A percentile compares a stretch with the other conserved stretches of the same genome.
Conservation (phyloP, 192 early-diverging fungal genomes). For the Rhizoclosmatium sp. region DNA sequence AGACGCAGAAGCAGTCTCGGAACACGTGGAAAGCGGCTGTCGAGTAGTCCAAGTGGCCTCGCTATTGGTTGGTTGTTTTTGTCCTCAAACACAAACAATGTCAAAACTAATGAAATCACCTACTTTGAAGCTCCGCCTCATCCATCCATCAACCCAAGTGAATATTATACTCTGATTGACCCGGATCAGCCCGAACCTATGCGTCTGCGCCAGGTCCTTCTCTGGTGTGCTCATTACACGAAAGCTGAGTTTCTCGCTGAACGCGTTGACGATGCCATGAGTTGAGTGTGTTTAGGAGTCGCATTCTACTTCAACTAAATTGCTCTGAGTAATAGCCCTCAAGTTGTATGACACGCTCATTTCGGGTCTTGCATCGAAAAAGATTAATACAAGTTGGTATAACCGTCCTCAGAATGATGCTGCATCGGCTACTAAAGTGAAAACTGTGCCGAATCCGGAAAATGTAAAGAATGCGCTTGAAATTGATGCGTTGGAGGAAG, state of each 20-base stretch:
- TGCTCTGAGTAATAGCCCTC: slow-evolving; percentile 31
- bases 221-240: slow-evolving; percentile 68
- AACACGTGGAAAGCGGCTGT: slow-evolving; percentile 40
- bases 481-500: slow-evolving; percentile 34
- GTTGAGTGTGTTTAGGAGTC: background rate
- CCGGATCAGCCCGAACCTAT: slow-evolving; percentile 70
- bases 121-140: slow-evolving; percentile 62
- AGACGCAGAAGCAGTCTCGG: slow-evolving; percentile 48
- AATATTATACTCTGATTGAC: slow-evolving; percentile 75
- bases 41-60: slow-evolving; percentile 9
- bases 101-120: too few species aligned
- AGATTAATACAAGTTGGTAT: slow-evolving; percentile 65
- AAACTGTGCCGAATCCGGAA: slow-evolving; percentile 48
- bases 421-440: background rate
- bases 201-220: slow-evolving; percentile 70
- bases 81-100: background rate
- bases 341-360: slow-evolving; percentile 54
- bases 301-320: background rate
- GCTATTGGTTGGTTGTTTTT: slow-evolving; percentile 8
- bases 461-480: slow-evolving; percentile 42
- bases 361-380: slow-evolving; percentile 36
- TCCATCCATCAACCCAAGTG: slow-evolving; percentile 57
- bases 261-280: background rate
- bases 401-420: background rate
- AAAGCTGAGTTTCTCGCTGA: slow-evolving; percentile 15